phyloP scores from a whole-genome alignment of 805 yeast species.

The Yarrowia divulgata region DNA sequence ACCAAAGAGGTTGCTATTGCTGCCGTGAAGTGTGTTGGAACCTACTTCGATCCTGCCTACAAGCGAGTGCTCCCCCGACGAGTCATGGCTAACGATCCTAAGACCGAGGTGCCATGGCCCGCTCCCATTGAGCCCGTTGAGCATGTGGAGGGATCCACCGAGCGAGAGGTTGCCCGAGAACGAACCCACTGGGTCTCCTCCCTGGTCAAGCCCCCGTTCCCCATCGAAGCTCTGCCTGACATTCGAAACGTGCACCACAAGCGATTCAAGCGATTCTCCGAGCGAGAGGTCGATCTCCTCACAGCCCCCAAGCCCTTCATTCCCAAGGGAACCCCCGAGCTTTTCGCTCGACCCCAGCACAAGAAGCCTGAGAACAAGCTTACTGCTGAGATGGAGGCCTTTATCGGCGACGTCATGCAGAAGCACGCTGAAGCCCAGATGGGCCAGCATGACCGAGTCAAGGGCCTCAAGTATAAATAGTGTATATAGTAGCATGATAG shows the following conservation, averaged over 20 bases:
- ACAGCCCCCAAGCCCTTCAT: slow-evolving; percentile 81
- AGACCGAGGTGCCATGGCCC: slow-evolving; percentile 88
- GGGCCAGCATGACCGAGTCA: slow-evolving; percentile 37
- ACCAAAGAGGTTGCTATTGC: slow-evolving; percentile 80
- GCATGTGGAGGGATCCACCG: slow-evolving; percentile 43
- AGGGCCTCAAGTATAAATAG: slow-evolving; percentile 35
- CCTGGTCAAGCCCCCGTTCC: slow-evolving; percentile 70
- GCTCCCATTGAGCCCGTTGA: slow-evolving; percentile 66
- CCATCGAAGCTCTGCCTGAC: slow-evolving; percentile 86
- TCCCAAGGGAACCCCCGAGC: slow-evolving; percentile 58
- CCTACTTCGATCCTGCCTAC: slow-evolving; percentile 75
- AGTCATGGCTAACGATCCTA: slow-evolving; percentile 68
- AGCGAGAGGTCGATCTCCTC: slow-evolving; percentile 66
- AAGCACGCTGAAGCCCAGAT: slow-evolving; percentile 32
- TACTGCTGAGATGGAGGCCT: slow-evolving; percentile 63
- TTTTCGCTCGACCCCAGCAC: slow-evolving; percentile 49
- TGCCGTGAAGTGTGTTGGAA: slow-evolving; percentile 69
- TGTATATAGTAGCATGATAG: slow-evolving; percentile 36
- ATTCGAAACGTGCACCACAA: slow-evolving; percentile 80
- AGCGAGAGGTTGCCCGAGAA: slow-evolving; percentile 61
- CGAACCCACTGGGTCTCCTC: slow-evolving; percentile 78
- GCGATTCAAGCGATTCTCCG: slow-evolving; percentile 73
- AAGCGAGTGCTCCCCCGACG: slow-evolving; percentile 79
- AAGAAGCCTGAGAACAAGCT: slow-evolving; percentile 52
- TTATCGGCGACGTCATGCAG: slow-evolving; percentile 53